Percentiles rank a stretch among this genome's conserved stretches.
Conservation (phyloP, 139 green algal genomes). For the Micromonas pusilla region DNA sequence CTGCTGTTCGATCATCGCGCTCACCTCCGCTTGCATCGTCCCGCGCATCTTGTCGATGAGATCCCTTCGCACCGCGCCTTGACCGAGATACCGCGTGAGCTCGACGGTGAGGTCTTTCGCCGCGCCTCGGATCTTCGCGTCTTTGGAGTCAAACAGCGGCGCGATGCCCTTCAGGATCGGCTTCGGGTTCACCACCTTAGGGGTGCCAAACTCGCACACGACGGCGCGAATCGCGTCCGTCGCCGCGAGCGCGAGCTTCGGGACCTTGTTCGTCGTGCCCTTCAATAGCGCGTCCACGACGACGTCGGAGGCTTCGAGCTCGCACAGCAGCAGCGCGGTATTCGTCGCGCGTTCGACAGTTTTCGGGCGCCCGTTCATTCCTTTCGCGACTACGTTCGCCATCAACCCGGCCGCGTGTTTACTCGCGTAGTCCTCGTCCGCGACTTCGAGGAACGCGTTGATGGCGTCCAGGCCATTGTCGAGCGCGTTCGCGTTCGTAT, state of each 20-base stretch:
- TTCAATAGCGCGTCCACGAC: conserved; percentile 45
- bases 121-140: conserved; percentile 69
- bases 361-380: conserved; percentile 67
- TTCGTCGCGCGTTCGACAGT: conserved; percentile 64
- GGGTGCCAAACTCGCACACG: conserved; percentile 23
- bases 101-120: conserved; percentile 80
- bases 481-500: conserved; percentile 9
- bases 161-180: conserved; percentile 75
- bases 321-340: conserved; percentile 62
- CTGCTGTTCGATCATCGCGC: conserved; percentile 47
- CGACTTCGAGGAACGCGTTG: conserved; percentile 44
- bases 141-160: conserved; percentile 73
- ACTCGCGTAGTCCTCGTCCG: conserved; percentile 37
- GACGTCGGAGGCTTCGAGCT: conserved; percentile 70
- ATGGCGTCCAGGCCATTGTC: not conserved
- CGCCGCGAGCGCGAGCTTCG: conserved; percentile 29
- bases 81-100: conserved; percentile 68
- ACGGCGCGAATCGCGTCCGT: conserved; percentile 19
- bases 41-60: conserved; percentile 83
- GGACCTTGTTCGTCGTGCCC: conserved; percentile 23
- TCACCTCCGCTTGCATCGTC: conserved; percentile 79
- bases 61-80: conserved; percentile 53
- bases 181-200: conserved; percentile 59
- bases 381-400: conserved; percentile 62
- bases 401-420: conserved; percentile 35